Conservation (phyloP, 345 rosid species). For the Arabidopsis arenosa region DNA sequence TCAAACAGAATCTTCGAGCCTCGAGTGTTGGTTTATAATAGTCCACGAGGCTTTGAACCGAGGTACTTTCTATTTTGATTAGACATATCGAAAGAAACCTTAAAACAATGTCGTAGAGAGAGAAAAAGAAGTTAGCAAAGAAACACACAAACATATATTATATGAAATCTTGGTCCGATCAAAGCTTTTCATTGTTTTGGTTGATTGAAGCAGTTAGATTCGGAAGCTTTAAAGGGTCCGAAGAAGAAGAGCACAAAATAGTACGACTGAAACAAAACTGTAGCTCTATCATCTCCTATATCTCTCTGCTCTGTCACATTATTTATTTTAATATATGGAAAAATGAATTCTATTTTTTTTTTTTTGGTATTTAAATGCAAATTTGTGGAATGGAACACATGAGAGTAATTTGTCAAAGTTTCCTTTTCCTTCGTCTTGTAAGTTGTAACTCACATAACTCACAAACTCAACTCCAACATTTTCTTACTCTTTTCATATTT, state of each 20-base stretch:
- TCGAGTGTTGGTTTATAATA: slow-evolving; percentile 14
- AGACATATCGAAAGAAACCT: slow-evolving; percentile 44
- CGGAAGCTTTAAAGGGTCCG: slow-evolving; percentile 45
- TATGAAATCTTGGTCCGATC: slow-evolving; percentile 33
- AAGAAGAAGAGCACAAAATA: slow-evolving; percentile 49
- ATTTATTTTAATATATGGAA: not conserved
- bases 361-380: not conserved
- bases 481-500: slow-evolving; percentile 1
- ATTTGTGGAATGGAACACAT: slow-evolving; percentile 26
- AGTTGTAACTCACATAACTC: slow-evolving; percentile 14
- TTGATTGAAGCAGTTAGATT: slow-evolving; percentile 46
- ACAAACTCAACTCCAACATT: slow-evolving; percentile 26
- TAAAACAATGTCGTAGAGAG: slow-evolving; percentile 35
- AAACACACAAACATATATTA: slow-evolving; percentile 36
- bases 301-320: slow-evolving; percentile 42
- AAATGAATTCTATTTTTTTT: not conserved
- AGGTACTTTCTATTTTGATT: slow-evolving; percentile 43
- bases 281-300: slow-evolving; percentile 44
- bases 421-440: slow-evolving; percentile 27
- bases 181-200: slow-evolving; percentile 32
- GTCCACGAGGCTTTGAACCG: slow-evolving; percentile 30
- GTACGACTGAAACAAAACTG: slow-evolving; percentile 48
- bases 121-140: slow-evolving; percentile 23
- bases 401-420: slow-evolving; percentile 25
- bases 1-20: slow-evolving; percentile 31